These are phyloP conservation scores for Pugionium cornutum DNA, from an alignment of 345 rosid genomes.

Conservation along the genomic window DNA sequence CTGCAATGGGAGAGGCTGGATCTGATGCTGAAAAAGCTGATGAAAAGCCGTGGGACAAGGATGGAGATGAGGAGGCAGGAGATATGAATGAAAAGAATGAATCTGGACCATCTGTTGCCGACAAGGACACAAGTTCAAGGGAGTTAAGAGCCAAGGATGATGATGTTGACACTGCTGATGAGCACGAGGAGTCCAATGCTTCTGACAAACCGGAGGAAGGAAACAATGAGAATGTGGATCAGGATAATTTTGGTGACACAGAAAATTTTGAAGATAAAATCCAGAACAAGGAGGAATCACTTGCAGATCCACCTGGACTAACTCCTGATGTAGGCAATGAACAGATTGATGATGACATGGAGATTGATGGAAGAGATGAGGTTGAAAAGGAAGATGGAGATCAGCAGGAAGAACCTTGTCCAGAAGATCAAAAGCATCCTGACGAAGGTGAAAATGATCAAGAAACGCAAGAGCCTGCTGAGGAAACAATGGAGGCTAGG, in stretches of 20 bases:
- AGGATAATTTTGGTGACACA: conserved; percentile 49
- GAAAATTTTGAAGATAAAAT: conserved; percentile 58
- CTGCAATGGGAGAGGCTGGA: conserved; percentile 77
- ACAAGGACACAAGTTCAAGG: conserved; percentile 52
- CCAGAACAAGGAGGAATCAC: conserved; percentile 65
- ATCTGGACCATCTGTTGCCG: conserved; percentile 69
- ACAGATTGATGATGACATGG: conserved; percentile 50
- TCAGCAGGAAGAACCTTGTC: conserved; percentile 49
- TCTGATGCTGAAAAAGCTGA: conserved; percentile 65
- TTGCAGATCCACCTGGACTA: conserved; percentile 62
- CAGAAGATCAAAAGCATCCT: conserved; percentile 49
- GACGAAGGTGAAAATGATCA: conserved; percentile 46
- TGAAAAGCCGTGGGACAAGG: conserved; percentile 72
- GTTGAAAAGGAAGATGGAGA: conserved; percentile 52
- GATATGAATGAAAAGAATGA: conserved; percentile 68
- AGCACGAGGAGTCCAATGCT: conserved; percentile 46
- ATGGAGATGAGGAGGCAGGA: conserved; percentile 58
- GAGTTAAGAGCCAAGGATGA: conserved; percentile 92
- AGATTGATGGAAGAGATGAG: conserved; percentile 52
- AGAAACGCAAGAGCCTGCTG: conserved; percentile 44
- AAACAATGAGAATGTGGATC: conserved; percentile 46
- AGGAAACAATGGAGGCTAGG: conserved; percentile 47
- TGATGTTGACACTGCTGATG: conserved; percentile 43
- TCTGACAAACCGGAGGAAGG: conserved; percentile 49
- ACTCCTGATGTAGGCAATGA: conserved; percentile 56